phyloP scores from a whole-genome alignment of 371 early-diverging fungal genomes.

The Mortierella sp. region DNA sequence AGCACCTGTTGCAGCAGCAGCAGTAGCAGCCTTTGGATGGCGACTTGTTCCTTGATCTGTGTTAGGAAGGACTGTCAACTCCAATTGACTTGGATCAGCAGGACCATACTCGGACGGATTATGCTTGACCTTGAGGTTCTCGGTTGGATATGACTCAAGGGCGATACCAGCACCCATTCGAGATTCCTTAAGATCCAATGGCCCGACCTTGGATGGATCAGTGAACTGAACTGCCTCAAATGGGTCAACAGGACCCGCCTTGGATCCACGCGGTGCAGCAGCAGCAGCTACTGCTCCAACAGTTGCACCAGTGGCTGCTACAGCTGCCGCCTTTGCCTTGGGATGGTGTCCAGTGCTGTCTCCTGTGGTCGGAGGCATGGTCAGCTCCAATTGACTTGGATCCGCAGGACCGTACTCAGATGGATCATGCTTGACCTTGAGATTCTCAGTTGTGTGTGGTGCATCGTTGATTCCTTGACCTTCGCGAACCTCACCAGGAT shows the following conservation, averaged over 20 bases:
- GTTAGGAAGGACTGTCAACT: not conserved
- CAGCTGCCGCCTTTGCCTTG: constrained; percentile 4
- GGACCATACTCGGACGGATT: constrained; percentile 3
- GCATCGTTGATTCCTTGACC: too few species aligned
- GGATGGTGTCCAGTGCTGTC: too few species aligned
- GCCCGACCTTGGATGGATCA: too few species aligned
- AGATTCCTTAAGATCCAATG: too few species aligned
- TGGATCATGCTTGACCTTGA: not conserved
- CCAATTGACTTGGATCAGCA: not conserved
- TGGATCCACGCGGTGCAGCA: not conserved
- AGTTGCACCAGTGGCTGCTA: constrained; percentile 7
- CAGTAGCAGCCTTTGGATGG: not conserved
- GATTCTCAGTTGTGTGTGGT: too few species aligned
- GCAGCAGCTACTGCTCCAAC: not conserved
- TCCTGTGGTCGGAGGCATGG: not conserved
- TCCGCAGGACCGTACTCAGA: not conserved
- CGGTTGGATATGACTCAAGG: too few species aligned
- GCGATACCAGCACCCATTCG: too few species aligned
- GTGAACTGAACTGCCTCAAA: not conserved
- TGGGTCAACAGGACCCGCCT: not conserved
- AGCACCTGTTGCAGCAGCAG: not conserved
- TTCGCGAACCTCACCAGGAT: too few species aligned
- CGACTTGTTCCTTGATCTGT: not conserved
- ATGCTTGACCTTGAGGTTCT: not conserved
- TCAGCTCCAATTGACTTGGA: not conserved